A percentile compares a stretch with the other conserved stretches of the same genome.
phyloP scores from a whole-genome alignment of 768 basidiomycete species.

The Candolleomyces aberdarensis region DNA sequence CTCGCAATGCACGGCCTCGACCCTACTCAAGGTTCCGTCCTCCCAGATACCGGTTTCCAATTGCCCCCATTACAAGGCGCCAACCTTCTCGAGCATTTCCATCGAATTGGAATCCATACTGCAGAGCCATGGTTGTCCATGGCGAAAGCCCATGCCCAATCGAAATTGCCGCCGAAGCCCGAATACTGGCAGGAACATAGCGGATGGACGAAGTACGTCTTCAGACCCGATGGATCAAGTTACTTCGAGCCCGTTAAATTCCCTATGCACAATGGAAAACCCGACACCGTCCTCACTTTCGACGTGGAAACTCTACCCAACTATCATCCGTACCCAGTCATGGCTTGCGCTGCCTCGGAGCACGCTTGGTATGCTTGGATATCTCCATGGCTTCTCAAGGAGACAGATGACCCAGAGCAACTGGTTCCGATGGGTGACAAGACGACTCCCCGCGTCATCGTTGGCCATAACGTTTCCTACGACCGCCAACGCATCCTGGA shows the following conservation, averaged over 20 bases:
- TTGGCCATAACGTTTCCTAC: conserved; percentile 96
- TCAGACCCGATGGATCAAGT: conserved; percentile 70
- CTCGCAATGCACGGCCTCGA: conserved; percentile 80
- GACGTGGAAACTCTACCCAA: conserved; percentile 93
- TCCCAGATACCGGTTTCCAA: conserved; percentile 77
- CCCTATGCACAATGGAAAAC: conserved; percentile 58
- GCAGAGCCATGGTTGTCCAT: conserved; percentile 79
- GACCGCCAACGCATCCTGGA: conserved; percentile 81
- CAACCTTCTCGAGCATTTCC: conserved; percentile 86
- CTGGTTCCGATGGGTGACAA: conserved; percentile 72
- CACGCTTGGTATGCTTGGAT: conserved; percentile 96
- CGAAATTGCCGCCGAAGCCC: conserved; percentile 56
- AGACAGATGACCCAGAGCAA: conserved; percentile 53
- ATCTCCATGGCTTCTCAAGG: conserved; percentile 84
- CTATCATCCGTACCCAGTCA: conserved; percentile 76
- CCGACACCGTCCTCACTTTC: conserved; percentile 78
- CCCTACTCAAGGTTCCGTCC: conserved; percentile 71
- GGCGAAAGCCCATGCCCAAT: conserved; percentile 53
- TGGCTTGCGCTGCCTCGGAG: conserved; percentile 83
- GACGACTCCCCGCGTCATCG: conserved; percentile 55
- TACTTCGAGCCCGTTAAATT: conserved; percentile 69
- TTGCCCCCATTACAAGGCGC: conserved; percentile 82
- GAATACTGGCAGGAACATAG: conserved; percentile 50
- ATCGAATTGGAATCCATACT: conserved; percentile 63
- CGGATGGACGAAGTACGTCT: conserved; percentile 89